phyloP scores from a whole-genome alignment of 2,329 filamentous ascomycete genomes.

The Fusarium liriodendri region DNA sequence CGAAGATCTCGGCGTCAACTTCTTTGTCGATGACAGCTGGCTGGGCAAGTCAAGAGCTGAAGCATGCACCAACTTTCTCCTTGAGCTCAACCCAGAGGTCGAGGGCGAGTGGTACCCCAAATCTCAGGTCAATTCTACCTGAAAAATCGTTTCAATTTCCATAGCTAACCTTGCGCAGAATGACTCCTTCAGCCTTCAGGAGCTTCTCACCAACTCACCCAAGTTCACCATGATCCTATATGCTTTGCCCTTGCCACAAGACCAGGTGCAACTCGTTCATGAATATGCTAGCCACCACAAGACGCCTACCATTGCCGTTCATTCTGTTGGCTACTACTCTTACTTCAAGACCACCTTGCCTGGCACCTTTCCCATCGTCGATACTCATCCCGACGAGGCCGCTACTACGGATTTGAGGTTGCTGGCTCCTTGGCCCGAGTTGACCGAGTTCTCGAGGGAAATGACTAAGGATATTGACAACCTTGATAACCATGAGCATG shows the following conservation, averaged over 20 bases:
- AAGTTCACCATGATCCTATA: constrained; percentile 67
- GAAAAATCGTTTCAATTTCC: neutral
- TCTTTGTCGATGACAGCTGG: constrained; percentile 87
- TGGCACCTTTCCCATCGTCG: constrained; percentile 88
- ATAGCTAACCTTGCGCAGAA: constrained; percentile 30
- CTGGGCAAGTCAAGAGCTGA: constrained; percentile 83
- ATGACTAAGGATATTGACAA: constrained; percentile 76
- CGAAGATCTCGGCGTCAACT: constrained; percentile 92
- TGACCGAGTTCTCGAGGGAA: constrained; percentile 72
- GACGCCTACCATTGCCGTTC: constrained; percentile 83
- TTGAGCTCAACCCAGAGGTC: constrained; percentile 94
- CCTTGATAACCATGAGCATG: constrained; percentile 84
- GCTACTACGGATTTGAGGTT: constrained; percentile 87
- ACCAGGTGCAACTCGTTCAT: constrained; percentile 58
- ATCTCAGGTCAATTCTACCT: constrained; percentile 44
- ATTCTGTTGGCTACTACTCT: constrained; percentile 92
- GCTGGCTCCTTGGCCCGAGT: constrained; percentile 86
- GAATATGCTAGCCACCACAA: constrained; percentile 64
- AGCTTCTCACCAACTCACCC: constrained; percentile 54
- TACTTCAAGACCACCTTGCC: constrained; percentile 85
- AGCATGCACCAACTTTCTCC: constrained; percentile 79
- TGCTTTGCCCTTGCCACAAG: constrained; percentile 59
- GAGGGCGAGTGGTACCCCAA: constrained; percentile 76
- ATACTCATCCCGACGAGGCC: constrained; percentile 92
- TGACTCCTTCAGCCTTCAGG: constrained; percentile 51